Base-by-base conservation (phyloP, 2,329 filamentous ascomycete genomes). In the Fusarium sp. region DNA sequence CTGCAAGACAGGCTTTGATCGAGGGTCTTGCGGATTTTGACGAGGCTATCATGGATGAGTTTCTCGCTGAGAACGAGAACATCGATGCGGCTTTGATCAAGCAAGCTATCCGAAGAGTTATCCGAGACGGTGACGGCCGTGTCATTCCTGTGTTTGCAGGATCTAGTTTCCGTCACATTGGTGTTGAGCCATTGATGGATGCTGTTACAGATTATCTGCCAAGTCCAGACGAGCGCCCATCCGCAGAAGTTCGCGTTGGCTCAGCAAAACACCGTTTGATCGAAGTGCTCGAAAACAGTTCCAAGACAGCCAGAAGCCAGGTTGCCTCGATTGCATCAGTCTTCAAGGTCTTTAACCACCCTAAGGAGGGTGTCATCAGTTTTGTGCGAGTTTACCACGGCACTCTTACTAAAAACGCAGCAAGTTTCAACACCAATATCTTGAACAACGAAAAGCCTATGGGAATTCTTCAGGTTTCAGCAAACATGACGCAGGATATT, bases 371-470 rank as follows among this genome's bases (percentile, higher is more conserved):
- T 20, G 91, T 97, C 56, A 86, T 98, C 63, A 94, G 97, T 67
- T 98, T 97, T 76, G 91, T 98, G 12, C 90, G 96, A 42, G 93
- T 98, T 10, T 98, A 98, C 79, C 92, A 93, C 27, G 96, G 96
- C 12, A 87, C 88, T 3, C 82, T 99, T 55, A 88, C 89, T 61
- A 90, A 90, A 48, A 93, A 93, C 71, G 86, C 89, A 12, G 82
- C 89, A 4, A 88, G 97, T 27, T 98, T 92, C 88, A 98, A 98
- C 78, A 96, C 94, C 13, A 93, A 93, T 70, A 86, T 97, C 4
- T 87, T 91, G 61, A 82, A 89, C n/a, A 90, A 90, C 1, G 96
- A 98, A 77, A 88, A 91, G 51, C 92, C 93, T 0, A 91, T 93
- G 57, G 90, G 92, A 5, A 87, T 98, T 37, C 83, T 98, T 58